Base-by-base conservation (phyloP, 164 flowering plant species). In the Echeveria elegans region DNA sequence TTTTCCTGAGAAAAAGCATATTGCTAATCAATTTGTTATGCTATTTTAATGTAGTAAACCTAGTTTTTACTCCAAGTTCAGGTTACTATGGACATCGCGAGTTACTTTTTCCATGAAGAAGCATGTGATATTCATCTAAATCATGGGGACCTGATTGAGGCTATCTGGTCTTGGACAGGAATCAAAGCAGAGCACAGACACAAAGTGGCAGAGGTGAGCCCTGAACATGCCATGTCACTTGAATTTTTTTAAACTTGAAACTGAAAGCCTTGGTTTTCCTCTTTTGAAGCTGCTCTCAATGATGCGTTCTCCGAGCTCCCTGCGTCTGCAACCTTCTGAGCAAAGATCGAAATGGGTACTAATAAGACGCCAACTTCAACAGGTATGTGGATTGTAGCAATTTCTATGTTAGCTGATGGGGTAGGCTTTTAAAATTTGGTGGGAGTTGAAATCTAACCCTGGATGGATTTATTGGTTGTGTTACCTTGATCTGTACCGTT, bases 81-180 rank as follows among this genome's bases (percentile, higher is more conserved):
- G 98, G 97, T 83, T 47, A 79, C 88, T 31, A 73, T 85, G 84
- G 96, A 90, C 78, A 75, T 90, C 50, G 62, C 86, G 58, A 63
- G 79, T 60, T 74, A 63, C 29, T 82, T 81, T 78, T 81, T 86
- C 71, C 75, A 78, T 70, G 36, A 75, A 29, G 83, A 79, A 68
- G 79, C 82, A 14, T 90, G 90, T 77, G 87, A 85, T 74, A 86
- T 93, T 76, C 96, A 87, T 68, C 70, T 93, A 53, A 93, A 88
- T 78, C 97, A 93, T 69, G 92, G 83, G 37, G 77, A 79, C 72
- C 77, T 93, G 66, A 74, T 88, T 71, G 92, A 90, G 47, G 92
- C 92, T 29, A 86, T 93, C 64, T 93, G 98, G 98, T 83, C 84
- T 21, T 93, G 98, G 98, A 72, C 79, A 53, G 98, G 98, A 72